Evolutionary conservation across 495 filamentous ascomycete species (phyloP).

Genomic region (Hypoxylon trugodes): DNA sequence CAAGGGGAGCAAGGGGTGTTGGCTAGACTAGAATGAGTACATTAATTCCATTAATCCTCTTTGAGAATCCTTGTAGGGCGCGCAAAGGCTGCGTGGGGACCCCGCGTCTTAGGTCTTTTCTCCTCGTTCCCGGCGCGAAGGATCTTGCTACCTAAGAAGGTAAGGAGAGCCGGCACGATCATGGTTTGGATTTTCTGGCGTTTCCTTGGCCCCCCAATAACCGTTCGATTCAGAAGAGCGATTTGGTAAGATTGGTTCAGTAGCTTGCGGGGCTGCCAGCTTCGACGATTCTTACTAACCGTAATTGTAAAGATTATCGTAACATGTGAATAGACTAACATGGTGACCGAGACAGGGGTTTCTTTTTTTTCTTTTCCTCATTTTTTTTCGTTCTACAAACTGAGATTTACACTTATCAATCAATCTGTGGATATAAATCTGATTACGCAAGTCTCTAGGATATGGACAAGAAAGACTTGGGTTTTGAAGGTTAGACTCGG

Average conservation of each 20-base stretch:
- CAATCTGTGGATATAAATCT: no score
- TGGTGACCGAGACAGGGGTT: neutral
- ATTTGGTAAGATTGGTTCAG: no score
- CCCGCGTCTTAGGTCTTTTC: constrained; percentile 17
- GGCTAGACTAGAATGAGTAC: no score
- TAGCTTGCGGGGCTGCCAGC: neutral
- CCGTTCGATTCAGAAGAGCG: neutral
- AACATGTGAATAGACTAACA: neutral
- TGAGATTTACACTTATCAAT: no score
- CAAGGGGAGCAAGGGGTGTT: no score
- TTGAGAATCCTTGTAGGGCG: neutral
- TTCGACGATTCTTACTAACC: neutral
- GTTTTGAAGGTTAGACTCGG: no score
- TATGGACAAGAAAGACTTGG: no score
- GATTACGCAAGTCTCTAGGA: no score
- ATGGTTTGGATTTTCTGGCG: constrained; percentile 4
- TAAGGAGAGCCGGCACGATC: constrained; percentile 5
- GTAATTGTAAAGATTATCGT: neutral
- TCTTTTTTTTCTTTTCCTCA: neutral
- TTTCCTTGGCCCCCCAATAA: constrained; percentile 7
- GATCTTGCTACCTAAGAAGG: constrained; percentile 3
- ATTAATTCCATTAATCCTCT: no score
- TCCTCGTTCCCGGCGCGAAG: constrained; percentile 10
- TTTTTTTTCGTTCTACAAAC: no score
- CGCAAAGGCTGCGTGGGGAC: constrained; percentile 13